Conservation (phyloP, 2,329 filamentous ascomycete species). For the Gnomoniopsis smithogilvyi region DNA sequence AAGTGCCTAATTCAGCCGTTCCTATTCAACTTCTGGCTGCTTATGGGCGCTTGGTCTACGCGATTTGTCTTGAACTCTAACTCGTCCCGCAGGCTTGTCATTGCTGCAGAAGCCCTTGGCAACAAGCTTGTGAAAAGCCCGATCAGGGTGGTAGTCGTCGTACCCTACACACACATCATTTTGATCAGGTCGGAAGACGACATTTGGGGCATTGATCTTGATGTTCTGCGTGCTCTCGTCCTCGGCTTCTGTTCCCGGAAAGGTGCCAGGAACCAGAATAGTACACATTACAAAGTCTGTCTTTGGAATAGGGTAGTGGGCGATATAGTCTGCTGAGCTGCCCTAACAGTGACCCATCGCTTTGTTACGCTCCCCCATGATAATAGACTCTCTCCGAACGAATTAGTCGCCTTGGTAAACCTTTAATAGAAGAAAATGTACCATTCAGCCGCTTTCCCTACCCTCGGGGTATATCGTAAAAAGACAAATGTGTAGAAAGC, state of each 20-base stretch:
- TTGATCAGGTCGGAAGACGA: no score
- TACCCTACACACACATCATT: constrained; percentile 15
- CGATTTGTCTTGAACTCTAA: no score
- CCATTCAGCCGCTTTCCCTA: background rate
- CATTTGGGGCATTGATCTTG: no score
- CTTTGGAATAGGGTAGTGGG: no score
- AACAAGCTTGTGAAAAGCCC: constrained; percentile 12
- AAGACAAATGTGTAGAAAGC: background rate
- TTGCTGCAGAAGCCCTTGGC: constrained; percentile 14
- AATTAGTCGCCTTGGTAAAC: background rate
- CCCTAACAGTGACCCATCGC: background rate
- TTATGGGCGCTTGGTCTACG: no score
- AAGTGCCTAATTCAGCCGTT: no score
- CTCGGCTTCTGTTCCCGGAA: no score
- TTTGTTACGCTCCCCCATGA: background rate
- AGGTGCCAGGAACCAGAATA: no score
- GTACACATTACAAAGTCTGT: no score
- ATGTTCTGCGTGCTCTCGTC: no score
- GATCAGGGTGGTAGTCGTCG: constrained; percentile 16
- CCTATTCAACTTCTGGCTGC: no score
- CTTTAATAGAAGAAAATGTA: background rate
- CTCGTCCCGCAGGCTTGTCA: no score
- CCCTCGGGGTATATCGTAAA: background rate
- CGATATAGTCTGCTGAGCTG: background rate
- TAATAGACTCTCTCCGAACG: background rate